Conservation (phyloP, 495 filamentous ascomycete genomes). For the Talaromyces stipitatus region DNA sequence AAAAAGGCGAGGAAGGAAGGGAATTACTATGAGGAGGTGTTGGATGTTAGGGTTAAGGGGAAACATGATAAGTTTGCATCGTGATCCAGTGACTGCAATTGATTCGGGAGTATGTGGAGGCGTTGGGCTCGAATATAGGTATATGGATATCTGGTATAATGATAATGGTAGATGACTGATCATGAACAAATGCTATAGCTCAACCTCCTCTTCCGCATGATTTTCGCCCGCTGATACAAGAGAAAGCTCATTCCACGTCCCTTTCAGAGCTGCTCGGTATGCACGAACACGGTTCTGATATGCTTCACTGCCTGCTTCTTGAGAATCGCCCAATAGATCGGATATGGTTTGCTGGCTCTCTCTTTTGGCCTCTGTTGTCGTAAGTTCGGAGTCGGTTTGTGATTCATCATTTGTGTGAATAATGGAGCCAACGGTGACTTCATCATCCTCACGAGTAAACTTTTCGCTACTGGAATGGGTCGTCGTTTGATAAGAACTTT, state of each 20-base stretch:
- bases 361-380: slow-evolving; percentile 6
- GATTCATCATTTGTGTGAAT: neutral
- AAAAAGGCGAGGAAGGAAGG: slow-evolving; percentile 81
- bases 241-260: slow-evolving; percentile 36
- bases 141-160: no score
- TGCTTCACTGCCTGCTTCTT: slow-evolving; percentile 2
- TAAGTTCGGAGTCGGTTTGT: slow-evolving; percentile 1
- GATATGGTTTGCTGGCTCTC: slow-evolving; percentile 10
- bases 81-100: slow-evolving; percentile 2
- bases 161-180: no score
- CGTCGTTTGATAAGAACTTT: neutral
- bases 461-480: slow-evolving; percentile 2
- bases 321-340: slow-evolving; percentile 16
- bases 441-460: neutral
- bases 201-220: slow-evolving; percentile 41
- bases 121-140: no score
- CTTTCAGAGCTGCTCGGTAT: slow-evolving; percentile 30
- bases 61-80: slow-evolving; percentile 94
- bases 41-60: slow-evolving; percentile 86
- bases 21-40: slow-evolving; percentile 79
- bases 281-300: slow-evolving; percentile 14
- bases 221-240: slow-evolving; percentile 39
- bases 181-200: slow-evolving; percentile 25
- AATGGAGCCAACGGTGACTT: neutral
- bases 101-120: neutral